Conservation (phyloP, 1,284 basidiomycete species). For the Trametes sp. region DNA sequence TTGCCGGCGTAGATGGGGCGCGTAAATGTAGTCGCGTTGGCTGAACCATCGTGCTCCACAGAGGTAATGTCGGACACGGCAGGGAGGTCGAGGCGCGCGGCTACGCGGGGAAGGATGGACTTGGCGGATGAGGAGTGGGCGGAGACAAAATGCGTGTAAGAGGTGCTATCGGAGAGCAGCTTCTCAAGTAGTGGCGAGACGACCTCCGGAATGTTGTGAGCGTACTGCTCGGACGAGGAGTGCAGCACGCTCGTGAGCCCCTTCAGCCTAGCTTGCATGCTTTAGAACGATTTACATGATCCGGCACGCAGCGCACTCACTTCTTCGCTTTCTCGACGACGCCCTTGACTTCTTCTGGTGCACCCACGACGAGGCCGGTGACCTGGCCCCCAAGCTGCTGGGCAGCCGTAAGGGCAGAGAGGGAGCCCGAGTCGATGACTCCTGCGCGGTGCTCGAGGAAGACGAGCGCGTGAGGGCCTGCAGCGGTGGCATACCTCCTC, state of each 20-base stretch:
- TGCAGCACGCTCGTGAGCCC: conserved; percentile 55
- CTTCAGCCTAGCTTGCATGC: conserved; percentile 46
- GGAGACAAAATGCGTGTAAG: conserved; percentile 89
- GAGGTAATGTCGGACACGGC: conserved; percentile 92
- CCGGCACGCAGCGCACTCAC: conserved; percentile 51
- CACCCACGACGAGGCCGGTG: conserved; percentile 87
- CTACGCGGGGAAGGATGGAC: conserved; percentile 86
- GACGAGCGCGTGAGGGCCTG: conserved; percentile 78
- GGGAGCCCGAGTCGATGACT: conserved; percentile 83
- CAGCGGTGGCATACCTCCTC: conserved; percentile 63
- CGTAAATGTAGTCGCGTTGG: conserved; percentile 82
- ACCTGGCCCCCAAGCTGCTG: conserved; percentile 86
- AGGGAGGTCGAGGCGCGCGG: conserved; percentile 86
- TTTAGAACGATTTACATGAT: conserved; percentile 1
- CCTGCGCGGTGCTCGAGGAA: conserved; percentile 90
- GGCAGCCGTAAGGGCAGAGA: conserved; percentile 92
- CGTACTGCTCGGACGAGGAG: conserved; percentile 53
- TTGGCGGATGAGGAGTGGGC: conserved; percentile 81
- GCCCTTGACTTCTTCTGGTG: conserved; percentile 71
- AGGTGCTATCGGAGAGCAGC: conserved; percentile 48
- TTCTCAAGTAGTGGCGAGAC: conserved; percentile 53
- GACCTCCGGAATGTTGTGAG: conserved; percentile 54
- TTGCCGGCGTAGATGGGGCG: conserved; percentile 99
- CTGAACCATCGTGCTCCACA: conserved; percentile 77
- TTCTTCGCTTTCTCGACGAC: conserved; percentile 84